A percentile compares a stretch with the other conserved stretches of the same genome.
These are phyloP conservation scores for Fraxinus excelsior DNA, from an alignment of 257 asterid species.

Conservation along the genomic window DNA sequence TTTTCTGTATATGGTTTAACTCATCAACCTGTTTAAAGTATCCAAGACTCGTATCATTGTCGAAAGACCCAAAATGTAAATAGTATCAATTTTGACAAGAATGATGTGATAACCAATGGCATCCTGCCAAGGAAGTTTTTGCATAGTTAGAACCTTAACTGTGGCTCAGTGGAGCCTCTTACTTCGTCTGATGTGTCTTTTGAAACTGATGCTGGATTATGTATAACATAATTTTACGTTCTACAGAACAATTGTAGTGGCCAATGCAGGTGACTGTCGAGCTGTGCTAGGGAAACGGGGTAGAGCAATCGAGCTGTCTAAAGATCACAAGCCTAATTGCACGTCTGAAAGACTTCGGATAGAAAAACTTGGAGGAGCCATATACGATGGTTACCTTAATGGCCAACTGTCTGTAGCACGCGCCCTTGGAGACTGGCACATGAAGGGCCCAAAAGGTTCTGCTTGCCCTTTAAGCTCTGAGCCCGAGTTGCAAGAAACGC, in stretches of 20 bases:
- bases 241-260: constrained; percentile 73
- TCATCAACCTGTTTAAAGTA: neutral
- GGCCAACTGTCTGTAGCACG: constrained; percentile 92
- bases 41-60: neutral
- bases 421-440: constrained; percentile 96
- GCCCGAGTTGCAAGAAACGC: constrained; percentile 76
- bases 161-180: neutral
- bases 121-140: neutral
- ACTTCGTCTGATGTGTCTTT: neutral
- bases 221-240: constrained; percentile 17
- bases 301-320: constrained; percentile 79
- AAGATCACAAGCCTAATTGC: constrained; percentile 81
- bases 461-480: constrained; percentile 78
- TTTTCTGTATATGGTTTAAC: neutral
- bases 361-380: constrained; percentile 83
- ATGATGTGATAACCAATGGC: neutral
- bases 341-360: constrained; percentile 67
- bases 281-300: constrained; percentile 92
- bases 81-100: neutral
- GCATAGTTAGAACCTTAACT: neutral
- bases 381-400: constrained; percentile 83
- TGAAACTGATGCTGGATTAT: neutral
- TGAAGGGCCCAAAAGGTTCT: constrained; percentile 82
- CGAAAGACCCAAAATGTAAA: neutral
- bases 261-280: constrained; percentile 95